Evolutionary conservation across 176 grass and related monocot species (phyloP), one percentile per base, ranked within the genome.

Genomic region (Musa schizocarpa): DNA sequence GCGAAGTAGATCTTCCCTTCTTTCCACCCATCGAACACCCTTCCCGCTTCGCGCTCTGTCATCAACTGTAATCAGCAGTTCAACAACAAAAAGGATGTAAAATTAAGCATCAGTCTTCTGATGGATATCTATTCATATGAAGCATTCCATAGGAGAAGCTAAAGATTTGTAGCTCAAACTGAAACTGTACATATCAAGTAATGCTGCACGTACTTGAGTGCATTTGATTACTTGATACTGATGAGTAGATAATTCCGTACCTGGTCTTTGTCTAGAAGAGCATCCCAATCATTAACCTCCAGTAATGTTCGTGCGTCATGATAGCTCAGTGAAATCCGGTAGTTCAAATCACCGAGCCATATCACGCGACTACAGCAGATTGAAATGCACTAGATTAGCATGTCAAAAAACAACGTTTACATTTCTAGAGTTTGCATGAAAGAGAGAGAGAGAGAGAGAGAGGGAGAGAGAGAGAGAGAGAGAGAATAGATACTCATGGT

Each of bases 1-100:
- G 92, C 87, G 83, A 96, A 96, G 85, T 83, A 92, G 63, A 96
- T 96, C 82, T 87, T 96, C 77, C 88, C 92, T 77, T 96, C 92
- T 17, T 84, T 89, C 89, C 92, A 96, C 8, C 87, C 92, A 75
- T 82, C 92, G 74, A 96, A 96, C 69, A 84, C 87, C 19, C 87
- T 79, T 85, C 87, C 92, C 14, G 82, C 86, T 25, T 85, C 83
- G 21, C 84, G 81, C 82, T 96, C 89, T 19, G 87, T 92, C 68
- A 89, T 96, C 21, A 96, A 85, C 92, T 95, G 71, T 77, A 66
- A 88, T 14, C 10, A 70, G 43, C 51, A 65, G 56, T 11, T 53
- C 77, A 9, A 26, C 27, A 10, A 13, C 67, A 20, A 70, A 52
- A 49, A 62, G 14, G 20, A 62, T 68, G 19, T 63, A 12, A 24